phyloP scores from a whole-genome alignment of 805 yeast species.

The Suhomyces sp. region DNA sequence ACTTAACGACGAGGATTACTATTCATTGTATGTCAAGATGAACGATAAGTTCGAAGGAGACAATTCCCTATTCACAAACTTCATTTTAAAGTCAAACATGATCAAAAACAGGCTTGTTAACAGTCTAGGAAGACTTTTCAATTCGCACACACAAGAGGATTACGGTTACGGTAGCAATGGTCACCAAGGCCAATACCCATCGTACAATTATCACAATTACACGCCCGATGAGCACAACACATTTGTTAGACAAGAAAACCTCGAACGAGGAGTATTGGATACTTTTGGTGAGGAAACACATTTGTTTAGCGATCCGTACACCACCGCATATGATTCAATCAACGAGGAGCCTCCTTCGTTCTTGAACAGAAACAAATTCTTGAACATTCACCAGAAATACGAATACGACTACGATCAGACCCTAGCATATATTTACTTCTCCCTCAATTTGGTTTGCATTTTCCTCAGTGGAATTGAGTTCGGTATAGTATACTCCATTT shows the following conservation, averaged over 20 bases:
- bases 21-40: slow-evolving; percentile 20
- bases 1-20: slow-evolving; percentile 12
- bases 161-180: neutral
- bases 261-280: neutral
- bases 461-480: slow-evolving; percentile 39
- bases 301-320: slow-evolving; percentile 1
- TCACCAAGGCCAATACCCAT: slow-evolving; percentile 1
- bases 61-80: slow-evolving; percentile 14
- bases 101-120: slow-evolving; percentile 17
- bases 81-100: slow-evolving; percentile 20
- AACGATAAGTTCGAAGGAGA: slow-evolving; percentile 16
- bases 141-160: neutral
- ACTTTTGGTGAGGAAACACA: slow-evolving; percentile 8
- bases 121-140: neutral
- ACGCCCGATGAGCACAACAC: slow-evolving; percentile 5
- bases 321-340: slow-evolving; percentile 28
- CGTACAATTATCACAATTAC: slow-evolving; percentile 1
- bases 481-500: slow-evolving; percentile 36
- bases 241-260: neutral
- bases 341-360: slow-evolving; percentile 30
- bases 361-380: slow-evolving; percentile 16
- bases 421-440: slow-evolving; percentile 34
- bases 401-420: slow-evolving; percentile 36
- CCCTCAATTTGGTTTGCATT: slow-evolving; percentile 31
- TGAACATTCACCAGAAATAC: slow-evolving; percentile 23